A percentile compares a stretch with the other conserved stretches of the same genome.
These are phyloP conservation scores for Odontarrhena argentea DNA, from an alignment of 345 rosid genomes.

Conservation along the genomic window DNA sequence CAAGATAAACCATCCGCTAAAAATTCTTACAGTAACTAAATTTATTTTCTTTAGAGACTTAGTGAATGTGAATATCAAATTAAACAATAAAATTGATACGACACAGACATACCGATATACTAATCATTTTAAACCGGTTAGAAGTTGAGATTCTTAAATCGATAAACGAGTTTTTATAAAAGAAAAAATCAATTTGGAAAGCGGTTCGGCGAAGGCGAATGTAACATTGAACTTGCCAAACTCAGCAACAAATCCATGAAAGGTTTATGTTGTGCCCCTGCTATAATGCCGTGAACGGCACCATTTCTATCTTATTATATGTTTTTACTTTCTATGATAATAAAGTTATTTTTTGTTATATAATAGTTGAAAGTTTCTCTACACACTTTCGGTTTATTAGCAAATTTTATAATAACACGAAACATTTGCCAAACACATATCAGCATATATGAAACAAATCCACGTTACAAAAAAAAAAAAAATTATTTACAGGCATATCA, in stretches of 20 bases:
- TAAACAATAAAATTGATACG: too few species aligned
- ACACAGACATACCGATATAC: too few species aligned
- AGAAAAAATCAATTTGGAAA: neutral
- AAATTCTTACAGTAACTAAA: too few species aligned
- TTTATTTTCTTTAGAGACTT: too few species aligned
- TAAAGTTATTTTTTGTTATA: neutral
- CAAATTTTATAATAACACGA: neutral
- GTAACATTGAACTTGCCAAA: neutral
- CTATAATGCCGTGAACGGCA: neutral
- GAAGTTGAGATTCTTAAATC: too few species aligned
- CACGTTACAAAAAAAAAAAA: constrained; percentile 14
- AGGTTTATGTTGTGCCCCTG: neutral
- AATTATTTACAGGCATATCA: neutral
- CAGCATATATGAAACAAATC: neutral
- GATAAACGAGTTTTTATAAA: too few species aligned
- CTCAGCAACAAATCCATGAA: neutral
- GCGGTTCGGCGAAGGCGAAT: neutral
- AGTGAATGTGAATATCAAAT: too few species aligned
- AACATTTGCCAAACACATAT: constrained; percentile 1
- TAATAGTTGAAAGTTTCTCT: neutral
- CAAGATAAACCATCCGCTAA: too few species aligned
- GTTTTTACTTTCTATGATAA: too few species aligned
- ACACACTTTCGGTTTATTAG: neutral
- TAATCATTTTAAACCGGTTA: too few species aligned
- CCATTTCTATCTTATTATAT: too few species aligned